These are phyloP conservation scores for Xylariales sp. DNA, from an alignment of 2,329 filamentous ascomycete species.

Conservation along the genomic window DNA sequence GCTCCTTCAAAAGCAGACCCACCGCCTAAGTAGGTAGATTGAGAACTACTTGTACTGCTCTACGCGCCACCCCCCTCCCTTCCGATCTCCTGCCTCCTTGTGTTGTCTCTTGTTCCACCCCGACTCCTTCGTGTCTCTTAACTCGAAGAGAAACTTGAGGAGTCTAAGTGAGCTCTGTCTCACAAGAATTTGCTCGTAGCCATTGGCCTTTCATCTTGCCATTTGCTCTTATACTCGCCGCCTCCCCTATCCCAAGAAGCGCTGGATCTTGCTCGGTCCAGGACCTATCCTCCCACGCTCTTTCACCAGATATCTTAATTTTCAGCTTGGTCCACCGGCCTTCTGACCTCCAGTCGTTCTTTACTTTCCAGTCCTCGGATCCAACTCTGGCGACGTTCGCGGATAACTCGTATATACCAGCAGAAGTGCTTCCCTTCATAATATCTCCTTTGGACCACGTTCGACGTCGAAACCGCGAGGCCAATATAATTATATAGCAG, in stretches of 20 bases:
- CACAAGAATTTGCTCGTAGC: constrained; percentile 46
- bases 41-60: constrained; percentile 47
- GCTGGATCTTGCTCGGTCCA: constrained; percentile 37
- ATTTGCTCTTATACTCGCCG: constrained; percentile 48
- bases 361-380: constrained; percentile 39
- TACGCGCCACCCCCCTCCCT: constrained; percentile 51
- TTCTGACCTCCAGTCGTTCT: constrained; percentile 51
- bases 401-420: constrained; percentile 42
- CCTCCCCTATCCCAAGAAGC: constrained; percentile 38
- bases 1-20: constrained; percentile 40
- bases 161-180: constrained; percentile 51
- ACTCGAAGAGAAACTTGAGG: constrained; percentile 46
- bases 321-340: constrained; percentile 40
- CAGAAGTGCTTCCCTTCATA: constrained; percentile 29
- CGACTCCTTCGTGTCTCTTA: constrained; percentile 51
- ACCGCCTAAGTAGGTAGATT: constrained; percentile 38
- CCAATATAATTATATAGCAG: constrained; percentile 34
- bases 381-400: constrained; percentile 29
- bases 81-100: constrained; percentile 50
- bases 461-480: constrained; percentile 29
- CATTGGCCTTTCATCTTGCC: constrained; percentile 37
- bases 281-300: constrained; percentile 48
- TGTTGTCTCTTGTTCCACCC: constrained; percentile 51
- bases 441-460: constrained; percentile 31
- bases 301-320: constrained; percentile 44